Evolutionary conservation across 2,329 filamentous ascomycete genomes (phyloP), one percentile per base, ranked within the genome.

Genomic region (Mollisia scopiformis): DNA sequence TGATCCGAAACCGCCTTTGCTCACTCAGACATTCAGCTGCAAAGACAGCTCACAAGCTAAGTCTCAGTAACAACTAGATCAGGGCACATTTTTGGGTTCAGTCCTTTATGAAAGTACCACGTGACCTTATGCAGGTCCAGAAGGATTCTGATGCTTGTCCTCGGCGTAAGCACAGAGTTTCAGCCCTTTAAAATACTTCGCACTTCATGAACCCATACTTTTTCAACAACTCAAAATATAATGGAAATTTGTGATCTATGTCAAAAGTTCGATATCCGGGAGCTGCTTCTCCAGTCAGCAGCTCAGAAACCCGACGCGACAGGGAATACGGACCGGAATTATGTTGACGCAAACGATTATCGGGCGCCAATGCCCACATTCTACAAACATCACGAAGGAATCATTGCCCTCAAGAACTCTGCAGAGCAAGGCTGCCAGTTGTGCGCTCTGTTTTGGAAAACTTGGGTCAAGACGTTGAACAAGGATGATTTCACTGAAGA

Each of bases 191-290:
- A n/a, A n/a, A n/a, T n/a, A n/a, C n/a, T 33, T 33, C 30, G 30
- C 6, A 33, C 6, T 33, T 6, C 30, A 33, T 11, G 33, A 13
- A 13, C 3, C n/a, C 4, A 37, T 37, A n/a, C n/a, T n/a, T n/a
- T n/a, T n/a, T n/a, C n/a, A n/a, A n/a, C n/a, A n/a, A n/a, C n/a
- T n/a, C n/a, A n/a, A n/a, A n/a, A n/a, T n/a, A 11, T 23, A 19
- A 63, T 63, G 58, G n/a, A 52, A 33, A 41, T 53, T 14, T 66
- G 64, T 30, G 33, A 35, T 1, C 23, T 55, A 25, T 66, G 62
- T 58, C 43, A 59, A 52, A 21, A 49, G 3, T 64, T 66, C 43
- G 62, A 66, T 37, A 58, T 66, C 25, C 59, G 62, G 16, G 31
- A 55, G 4, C 39, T 66, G 13, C 59, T 66, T 6, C 41, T 62